Conservation (phyloP, 1,139 yeast genomes). For the Debaryomyces psychrophilus region DNA sequence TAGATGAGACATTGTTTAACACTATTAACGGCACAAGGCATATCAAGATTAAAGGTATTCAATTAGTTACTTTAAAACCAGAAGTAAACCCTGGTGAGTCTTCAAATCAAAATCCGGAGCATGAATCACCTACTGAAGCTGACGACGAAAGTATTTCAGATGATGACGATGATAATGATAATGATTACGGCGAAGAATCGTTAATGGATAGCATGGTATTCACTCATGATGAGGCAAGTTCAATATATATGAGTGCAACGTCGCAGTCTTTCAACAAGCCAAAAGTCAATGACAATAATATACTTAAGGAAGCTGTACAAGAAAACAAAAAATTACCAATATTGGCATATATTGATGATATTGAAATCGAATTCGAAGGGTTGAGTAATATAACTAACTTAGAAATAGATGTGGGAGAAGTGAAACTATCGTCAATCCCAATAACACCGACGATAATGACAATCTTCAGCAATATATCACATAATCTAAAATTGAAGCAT, state of each 20-base stretch:
- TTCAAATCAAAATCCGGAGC: constrained; percentile 16
- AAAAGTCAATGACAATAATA: constrained; percentile 14
- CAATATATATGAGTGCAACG: constrained; percentile 84
- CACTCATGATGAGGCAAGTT: constrained; percentile 69
- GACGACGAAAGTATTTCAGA: constrained; percentile 17
- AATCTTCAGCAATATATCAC: constrained; percentile 35
- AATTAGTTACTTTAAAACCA: constrained; percentile 42
- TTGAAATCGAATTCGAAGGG: constrained; percentile 54
- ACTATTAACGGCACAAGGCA: constrained; percentile 54
- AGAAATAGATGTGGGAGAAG: constrained; percentile 45
- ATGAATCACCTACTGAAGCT: constrained; percentile 17
- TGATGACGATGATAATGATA: constrained; percentile 28
- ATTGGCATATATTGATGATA: constrained; percentile 37
- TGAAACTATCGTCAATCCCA: constrained; percentile 48
- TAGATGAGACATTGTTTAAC: constrained; percentile 43
- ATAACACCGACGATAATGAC: constrained; percentile 38
- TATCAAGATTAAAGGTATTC: constrained; percentile 42
- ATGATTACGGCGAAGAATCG: constrained; percentile 43
- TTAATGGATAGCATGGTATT: constrained; percentile 65
- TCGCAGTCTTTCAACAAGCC: constrained; percentile 42
- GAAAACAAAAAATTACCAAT: constrained; percentile 19
- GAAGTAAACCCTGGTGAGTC: constrained; percentile 35
- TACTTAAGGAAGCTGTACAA: constrained; percentile 14
- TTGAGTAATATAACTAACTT: constrained; percentile 51
- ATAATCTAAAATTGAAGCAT: constrained; percentile 34